Conservation (phyloP, 2,329 filamentous ascomycete species). For the Paecilomyces variotii region DNA sequence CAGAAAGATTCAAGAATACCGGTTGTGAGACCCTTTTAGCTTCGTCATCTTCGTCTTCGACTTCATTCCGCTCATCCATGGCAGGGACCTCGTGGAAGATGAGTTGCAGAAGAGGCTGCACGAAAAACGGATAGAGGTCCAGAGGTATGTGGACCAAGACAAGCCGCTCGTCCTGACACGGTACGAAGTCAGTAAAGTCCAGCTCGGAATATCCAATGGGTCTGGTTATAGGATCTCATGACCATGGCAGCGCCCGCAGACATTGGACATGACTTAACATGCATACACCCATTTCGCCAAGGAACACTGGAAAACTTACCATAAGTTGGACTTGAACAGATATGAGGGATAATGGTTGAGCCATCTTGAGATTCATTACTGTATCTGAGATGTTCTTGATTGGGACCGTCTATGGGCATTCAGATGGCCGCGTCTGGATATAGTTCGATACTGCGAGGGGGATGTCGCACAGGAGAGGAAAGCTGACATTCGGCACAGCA, state of each 20-base stretch:
- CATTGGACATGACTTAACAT: neutral
- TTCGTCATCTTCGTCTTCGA: conserved; percentile 27
- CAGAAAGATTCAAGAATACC: conserved; percentile 84
- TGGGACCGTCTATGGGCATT: neutral
- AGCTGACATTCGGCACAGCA: neutral
- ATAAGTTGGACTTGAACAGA: conserved; percentile 26
- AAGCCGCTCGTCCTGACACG: conserved; percentile 68
- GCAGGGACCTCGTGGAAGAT: conserved; percentile 55
- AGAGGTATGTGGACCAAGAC: conserved; percentile 87
- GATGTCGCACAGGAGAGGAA: neutral
- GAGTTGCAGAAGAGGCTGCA: conserved; percentile 80
- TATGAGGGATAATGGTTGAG: conserved; percentile 20
- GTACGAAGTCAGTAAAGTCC: neutral
- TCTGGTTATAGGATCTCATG: neutral
- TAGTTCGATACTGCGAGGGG: neutral
- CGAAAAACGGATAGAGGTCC: conserved; percentile 64
- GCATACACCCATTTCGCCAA: neutral
- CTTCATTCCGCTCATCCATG: conserved; percentile 33
- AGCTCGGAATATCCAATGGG: neutral
- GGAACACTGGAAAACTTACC: conserved; percentile 11
- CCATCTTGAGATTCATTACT: conserved; percentile 12
- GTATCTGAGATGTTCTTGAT: neutral
- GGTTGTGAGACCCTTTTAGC: conserved; percentile 47
- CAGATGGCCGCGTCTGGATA: neutral
- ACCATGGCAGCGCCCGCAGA: neutral